A percentile compares a stretch with the other conserved stretches of the same genome.
phyloP scores from a whole-genome alignment of 768 basidiomycete genomes.

The Amanita phalloides region DNA sequence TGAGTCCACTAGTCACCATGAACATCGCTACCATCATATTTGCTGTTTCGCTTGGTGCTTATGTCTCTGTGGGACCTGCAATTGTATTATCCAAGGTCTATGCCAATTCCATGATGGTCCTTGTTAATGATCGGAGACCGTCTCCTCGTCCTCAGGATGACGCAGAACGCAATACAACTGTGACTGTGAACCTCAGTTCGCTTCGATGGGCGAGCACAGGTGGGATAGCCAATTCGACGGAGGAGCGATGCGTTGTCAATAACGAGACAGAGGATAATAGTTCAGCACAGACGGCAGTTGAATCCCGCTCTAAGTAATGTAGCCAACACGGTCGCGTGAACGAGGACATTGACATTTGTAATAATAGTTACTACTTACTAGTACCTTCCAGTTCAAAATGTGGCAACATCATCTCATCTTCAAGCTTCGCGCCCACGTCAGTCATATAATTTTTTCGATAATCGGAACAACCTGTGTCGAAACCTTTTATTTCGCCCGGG shows the following conservation, averaged over 20 bases:
- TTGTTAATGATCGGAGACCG: constrained; percentile 20
- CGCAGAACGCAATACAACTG: neutral
- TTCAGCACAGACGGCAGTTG: neutral
- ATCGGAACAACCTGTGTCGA: too few species aligned
- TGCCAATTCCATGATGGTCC: constrained; percentile 21
- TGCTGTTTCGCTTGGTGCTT: neutral
- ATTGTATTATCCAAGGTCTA: constrained; percentile 24
- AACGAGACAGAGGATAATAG: neutral
- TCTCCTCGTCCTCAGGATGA: constrained; percentile 3
- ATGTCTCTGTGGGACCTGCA: constrained; percentile 13
- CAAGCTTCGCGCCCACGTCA: too few species aligned
- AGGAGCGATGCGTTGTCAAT: neutral
- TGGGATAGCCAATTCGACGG: neutral
- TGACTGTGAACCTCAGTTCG: neutral
- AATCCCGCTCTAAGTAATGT: neutral
- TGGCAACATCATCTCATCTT: too few species aligned
- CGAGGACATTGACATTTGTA: too few species aligned
- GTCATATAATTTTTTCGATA: too few species aligned
- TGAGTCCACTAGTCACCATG: constrained; percentile 18
- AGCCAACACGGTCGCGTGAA: neutral
- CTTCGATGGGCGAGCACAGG: neutral
- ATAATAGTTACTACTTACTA: too few species aligned
- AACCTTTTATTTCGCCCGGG: too few species aligned
- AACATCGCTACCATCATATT: neutral
- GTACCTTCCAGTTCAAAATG: too few species aligned